These are phyloP conservation scores for Trichoderma sp. DNA, from an alignment of 2,329 filamentous ascomycete species.

Conservation along the genomic window DNA sequence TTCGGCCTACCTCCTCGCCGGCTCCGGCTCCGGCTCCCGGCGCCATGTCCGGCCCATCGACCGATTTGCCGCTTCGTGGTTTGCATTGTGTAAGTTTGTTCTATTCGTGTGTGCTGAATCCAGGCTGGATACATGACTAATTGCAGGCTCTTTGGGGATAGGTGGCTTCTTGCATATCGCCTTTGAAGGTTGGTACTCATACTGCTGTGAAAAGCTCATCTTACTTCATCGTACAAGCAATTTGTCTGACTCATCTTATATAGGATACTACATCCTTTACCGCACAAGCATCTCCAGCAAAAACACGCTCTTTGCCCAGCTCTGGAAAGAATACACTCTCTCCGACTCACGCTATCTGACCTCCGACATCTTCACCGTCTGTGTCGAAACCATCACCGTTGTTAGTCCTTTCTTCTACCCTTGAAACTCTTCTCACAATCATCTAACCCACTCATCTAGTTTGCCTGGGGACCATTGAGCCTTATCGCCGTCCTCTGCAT, in stretches of 20 bases:
- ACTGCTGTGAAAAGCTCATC: background rate
- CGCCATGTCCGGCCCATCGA: conserved; percentile 34
- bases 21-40: conserved; percentile 20
- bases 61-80: conserved; percentile 51
- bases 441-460: conserved; percentile 30
- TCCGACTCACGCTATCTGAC: conserved; percentile 87
- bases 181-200: conserved; percentile 64
- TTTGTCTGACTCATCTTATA: background rate
- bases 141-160: conserved; percentile 28
- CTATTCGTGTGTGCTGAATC: background rate
- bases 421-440: background rate
- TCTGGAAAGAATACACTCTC: conserved; percentile 90
- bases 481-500: conserved; percentile 49
- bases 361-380: conserved; percentile 79
- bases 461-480: conserved; percentile 60
- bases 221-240: background rate
- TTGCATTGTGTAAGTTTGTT: conserved; percentile 48
- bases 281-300: conserved; percentile 63
- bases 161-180: conserved; percentile 71
- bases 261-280: conserved; percentile 74
- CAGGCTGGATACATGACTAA: background rate
- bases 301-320: conserved; percentile 74
- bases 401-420: conserved; percentile 46
- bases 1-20: conserved; percentile 29
- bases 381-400: conserved; percentile 78